Percentiles rank a stretch among this genome's conserved stretches.
Evolutionary conservation across 768 basidiomycete species (phyloP).

Genomic region (Rhodocollybia butyracea): DNA sequence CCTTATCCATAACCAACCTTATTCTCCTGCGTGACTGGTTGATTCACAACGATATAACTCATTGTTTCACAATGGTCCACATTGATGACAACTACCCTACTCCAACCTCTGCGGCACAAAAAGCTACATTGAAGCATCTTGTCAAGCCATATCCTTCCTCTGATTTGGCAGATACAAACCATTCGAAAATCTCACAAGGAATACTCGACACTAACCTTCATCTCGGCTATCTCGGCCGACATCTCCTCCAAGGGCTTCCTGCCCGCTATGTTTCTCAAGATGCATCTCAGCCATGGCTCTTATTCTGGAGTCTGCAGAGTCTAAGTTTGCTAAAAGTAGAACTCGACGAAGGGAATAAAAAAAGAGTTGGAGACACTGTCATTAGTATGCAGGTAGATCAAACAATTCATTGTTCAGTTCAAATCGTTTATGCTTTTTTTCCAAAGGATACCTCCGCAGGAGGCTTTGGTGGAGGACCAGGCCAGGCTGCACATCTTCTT

Average conservation of each 20-base stretch:
- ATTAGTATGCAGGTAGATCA: conserved; percentile 77
- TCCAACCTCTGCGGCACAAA: conserved; percentile 57
- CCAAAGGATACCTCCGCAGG: conserved; percentile 74
- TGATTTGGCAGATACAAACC: conserved; percentile 21
- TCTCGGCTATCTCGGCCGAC: conserved; percentile 70
- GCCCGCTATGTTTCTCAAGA: conserved; percentile 79
- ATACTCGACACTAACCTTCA: conserved; percentile 61
- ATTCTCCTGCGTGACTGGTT: no score
- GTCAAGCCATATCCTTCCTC: conserved; percentile 44
- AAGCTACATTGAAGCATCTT: conserved; percentile 66
- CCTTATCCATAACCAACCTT: no score
- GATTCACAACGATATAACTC: no score
- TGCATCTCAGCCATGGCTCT: conserved; percentile 92
- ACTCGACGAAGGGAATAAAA: conserved; percentile 73
- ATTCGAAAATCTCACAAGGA: conserved; percentile 5
- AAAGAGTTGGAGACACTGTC: conserved; percentile 81
- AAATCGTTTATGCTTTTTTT: no score
- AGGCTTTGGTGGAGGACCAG: conserved; percentile 90
- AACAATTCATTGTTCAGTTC: no score
- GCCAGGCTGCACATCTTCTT: conserved; percentile 83
- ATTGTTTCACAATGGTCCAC: no score
- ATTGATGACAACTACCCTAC: conserved; percentile 56
- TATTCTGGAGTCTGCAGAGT: conserved; percentile 90
- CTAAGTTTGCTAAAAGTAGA: conserved; percentile 77
- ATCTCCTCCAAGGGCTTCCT: conserved; percentile 79